These are phyloP conservation scores for Monosporascus sp. DNA, from an alignment of 2,329 filamentous ascomycete genomes.

Conservation along the genomic window DNA sequence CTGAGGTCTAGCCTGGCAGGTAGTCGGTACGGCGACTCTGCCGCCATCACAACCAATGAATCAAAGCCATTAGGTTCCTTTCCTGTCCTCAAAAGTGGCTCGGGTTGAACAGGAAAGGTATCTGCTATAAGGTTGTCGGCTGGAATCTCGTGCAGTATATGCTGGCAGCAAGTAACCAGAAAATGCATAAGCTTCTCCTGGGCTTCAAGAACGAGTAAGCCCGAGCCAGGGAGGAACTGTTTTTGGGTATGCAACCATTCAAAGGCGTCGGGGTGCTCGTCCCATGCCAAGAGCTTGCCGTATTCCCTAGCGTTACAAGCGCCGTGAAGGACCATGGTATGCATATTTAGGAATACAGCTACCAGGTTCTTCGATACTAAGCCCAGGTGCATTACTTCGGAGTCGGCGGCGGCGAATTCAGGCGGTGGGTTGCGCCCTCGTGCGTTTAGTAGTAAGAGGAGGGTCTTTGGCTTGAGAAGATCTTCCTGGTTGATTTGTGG, in stretches of 20 bases:
- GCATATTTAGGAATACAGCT: slow-evolving; percentile 22
- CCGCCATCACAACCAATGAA: slow-evolving; percentile 34
- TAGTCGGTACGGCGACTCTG: slow-evolving; percentile 48
- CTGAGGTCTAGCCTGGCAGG: slow-evolving; percentile 42
- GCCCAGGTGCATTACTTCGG: slow-evolving; percentile 27
- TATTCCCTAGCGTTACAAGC: slow-evolving; percentile 25
- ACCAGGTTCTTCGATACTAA: slow-evolving; percentile 16
- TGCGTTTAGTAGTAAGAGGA: slow-evolving; percentile 48
- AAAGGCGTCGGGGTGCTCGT: slow-evolving; percentile 31
- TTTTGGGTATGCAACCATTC: slow-evolving; percentile 28
- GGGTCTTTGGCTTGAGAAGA: slow-evolving; percentile 34
- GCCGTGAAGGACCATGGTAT: slow-evolving; percentile 31
- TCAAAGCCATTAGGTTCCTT: slow-evolving; percentile 27
- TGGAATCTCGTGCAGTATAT: slow-evolving; percentile 48
- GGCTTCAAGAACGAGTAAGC: slow-evolving; percentile 44
- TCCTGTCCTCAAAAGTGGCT: slow-evolving; percentile 28
- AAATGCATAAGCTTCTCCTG: slow-evolving; percentile 45
- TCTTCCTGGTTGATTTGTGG: slow-evolving; percentile 56
- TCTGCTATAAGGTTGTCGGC: slow-evolving; percentile 21
- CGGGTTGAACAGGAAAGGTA: slow-evolving; percentile 29
- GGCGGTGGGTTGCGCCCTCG: slow-evolving; percentile 42
- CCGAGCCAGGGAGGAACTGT: slow-evolving; percentile 40
- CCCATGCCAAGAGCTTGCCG: slow-evolving; percentile 29
- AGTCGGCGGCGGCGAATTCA: slow-evolving; percentile 43
- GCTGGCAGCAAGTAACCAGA: slow-evolving; percentile 40